Evolutionary conservation across 257 asterid genomes (phyloP).

Genomic region (Schizonepeta tenuifolia): DNA sequence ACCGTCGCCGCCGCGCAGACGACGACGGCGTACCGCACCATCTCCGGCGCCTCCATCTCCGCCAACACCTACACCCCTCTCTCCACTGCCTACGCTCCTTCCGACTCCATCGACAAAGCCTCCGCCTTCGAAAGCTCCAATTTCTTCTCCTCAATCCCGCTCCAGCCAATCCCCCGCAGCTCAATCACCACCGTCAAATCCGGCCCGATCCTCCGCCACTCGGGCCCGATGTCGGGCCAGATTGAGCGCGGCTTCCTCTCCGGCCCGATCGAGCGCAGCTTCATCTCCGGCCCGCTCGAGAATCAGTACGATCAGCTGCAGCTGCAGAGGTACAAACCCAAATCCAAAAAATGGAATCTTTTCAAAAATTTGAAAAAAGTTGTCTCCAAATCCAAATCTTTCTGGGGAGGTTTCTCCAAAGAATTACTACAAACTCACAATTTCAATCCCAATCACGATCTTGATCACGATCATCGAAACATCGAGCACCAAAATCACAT

Average conservation of each 20-base stretch:
- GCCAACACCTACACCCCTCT: conserved; percentile 85
- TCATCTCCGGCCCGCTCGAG: conserved; percentile 91
- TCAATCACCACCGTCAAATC: conserved; percentile 55
- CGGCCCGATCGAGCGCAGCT: conserved; percentile 92
- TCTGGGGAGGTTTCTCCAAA: conserved; percentile 53
- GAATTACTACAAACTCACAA: conserved; percentile 41
- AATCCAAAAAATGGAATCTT: conserved; percentile 64
- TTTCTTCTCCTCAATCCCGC: conserved; percentile 86
- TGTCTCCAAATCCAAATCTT: conserved; percentile 57
- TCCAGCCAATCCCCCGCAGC: conserved; percentile 64
- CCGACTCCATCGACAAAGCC: conserved; percentile 64
- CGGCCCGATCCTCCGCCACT: conserved; percentile 68
- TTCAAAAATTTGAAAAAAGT: conserved; percentile 55
- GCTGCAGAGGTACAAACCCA: conserved; percentile 73
- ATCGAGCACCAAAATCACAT: conserved; percentile 31
- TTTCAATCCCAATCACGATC: background rate
- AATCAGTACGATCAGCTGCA: conserved; percentile 67
- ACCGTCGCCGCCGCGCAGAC: conserved; percentile 34
- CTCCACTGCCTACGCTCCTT: conserved; percentile 60
- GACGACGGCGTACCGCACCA: conserved; percentile 69
- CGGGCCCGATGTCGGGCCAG: conserved; percentile 66
- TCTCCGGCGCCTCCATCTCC: conserved; percentile 96
- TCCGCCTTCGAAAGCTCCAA: conserved; percentile 92
- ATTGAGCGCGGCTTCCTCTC: conserved; percentile 84
- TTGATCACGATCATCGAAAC: conserved; percentile 21